Base-by-base conservation (phyloP, 768 basidiomycete genomes). In the Strobilomyces confusus region DNA sequence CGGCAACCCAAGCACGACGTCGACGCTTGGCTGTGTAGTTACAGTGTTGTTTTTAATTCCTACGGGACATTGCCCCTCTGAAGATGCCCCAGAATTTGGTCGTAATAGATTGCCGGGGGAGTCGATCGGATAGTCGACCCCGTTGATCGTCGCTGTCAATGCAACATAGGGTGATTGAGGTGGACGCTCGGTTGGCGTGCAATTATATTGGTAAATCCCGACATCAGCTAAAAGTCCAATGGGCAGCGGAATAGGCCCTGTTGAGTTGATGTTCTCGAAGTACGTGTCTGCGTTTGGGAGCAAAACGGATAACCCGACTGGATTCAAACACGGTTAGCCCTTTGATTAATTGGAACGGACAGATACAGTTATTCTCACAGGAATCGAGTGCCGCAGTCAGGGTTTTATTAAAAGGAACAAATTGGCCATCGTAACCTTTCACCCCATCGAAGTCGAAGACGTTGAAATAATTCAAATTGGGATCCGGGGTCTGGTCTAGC, bases 121-220 rank as follows among this genome's bases (percentile, higher is more conserved):
- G 44, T 70, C 69, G 9, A 69, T 60, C 33, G 40, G 64, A 51
- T 69, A 69, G 42, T 69, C 69, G 22, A 70, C 57, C 6, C 68
- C 69, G 19, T 70, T 69, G 55, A 69, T 70, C 1, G 64, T 67
- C 22, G 51, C 47, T 9, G 63, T 62, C n/a, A 69, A 44, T 32
- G 66, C 57, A 5, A 64, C 59, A 37, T 63, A 68, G 1, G 60
- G 66, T 0, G 49, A 54, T 19, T 55, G 34, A 14, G 63, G 60
- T 2, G 49, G 56, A 26, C 11, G 45, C 33, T n/a, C 6, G 25
- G 25, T 22, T 4, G 44, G 25, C 3, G 54, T 46, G 49, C 66
- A 68, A 20, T 58, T 58, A 44, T 66, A 68, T 40, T 54, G 20
- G 9, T 48, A 14, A 1, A 57, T 0, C 1, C 49, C 58, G 9